Conservation (phyloP, 1,139 yeast species). For the Yamadazyma jaroonii region DNA sequence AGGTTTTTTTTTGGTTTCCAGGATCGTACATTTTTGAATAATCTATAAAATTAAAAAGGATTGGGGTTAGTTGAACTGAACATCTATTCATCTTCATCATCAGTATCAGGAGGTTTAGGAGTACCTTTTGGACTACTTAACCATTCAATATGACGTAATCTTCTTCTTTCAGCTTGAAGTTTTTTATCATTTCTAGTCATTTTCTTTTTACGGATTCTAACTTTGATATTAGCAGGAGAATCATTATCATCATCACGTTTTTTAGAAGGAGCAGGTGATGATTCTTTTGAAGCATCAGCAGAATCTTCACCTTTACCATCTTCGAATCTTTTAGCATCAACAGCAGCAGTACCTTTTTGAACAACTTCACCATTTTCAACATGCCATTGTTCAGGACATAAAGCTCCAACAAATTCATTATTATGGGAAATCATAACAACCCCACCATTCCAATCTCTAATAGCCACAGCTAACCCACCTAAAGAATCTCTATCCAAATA, state of each 20-base stretch:
- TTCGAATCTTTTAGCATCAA: slow-evolving; percentile 78
- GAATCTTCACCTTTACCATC: slow-evolving; percentile 46
- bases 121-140: slow-evolving; percentile 95
- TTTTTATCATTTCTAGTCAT: slow-evolving; percentile 96
- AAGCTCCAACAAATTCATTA: slow-evolving; percentile 93
- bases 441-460: slow-evolving; percentile 97
- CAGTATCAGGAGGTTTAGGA: slow-evolving; percentile 90
- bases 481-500: slow-evolving; percentile 96
- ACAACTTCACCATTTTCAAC: slow-evolving; percentile 90
- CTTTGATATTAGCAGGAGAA: slow-evolving; percentile 94
- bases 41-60: too few species aligned
- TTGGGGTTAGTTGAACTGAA: too few species aligned
- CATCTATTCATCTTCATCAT: slow-evolving; percentile 63
- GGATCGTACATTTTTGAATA: too few species aligned
- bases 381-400: slow-evolving; percentile 98
- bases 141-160: slow-evolving; percentile 94
- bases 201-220: slow-evolving; percentile 89
- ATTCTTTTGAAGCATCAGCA: slow-evolving; percentile 20
- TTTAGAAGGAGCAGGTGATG: slow-evolving; percentile 26
- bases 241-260: slow-evolving; percentile 68
- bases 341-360: slow-evolving; percentile 74
- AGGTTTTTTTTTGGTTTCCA: too few species aligned
- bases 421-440: slow-evolving; percentile 98
- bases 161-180: slow-evolving; percentile 86
- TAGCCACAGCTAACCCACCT: slow-evolving; percentile 96